A percentile compares a stretch with the other conserved stretches of the same genome.
phyloP scores from a whole-genome alignment of 371 early-diverging fungal species.

The Haplosporangium sp. region DNA sequence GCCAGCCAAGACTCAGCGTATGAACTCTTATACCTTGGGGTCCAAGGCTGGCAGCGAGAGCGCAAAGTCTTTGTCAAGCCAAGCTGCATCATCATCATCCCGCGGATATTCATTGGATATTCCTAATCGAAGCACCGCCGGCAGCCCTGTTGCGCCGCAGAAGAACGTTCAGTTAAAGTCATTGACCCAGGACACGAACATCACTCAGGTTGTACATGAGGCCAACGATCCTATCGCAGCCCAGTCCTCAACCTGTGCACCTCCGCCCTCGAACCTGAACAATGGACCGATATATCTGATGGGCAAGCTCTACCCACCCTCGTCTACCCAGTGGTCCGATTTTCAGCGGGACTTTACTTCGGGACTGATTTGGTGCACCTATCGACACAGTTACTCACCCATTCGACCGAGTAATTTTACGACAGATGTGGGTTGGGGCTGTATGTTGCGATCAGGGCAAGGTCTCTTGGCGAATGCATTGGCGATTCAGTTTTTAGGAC shows the following conservation, averaged over 20 bases:
- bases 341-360: conserved; percentile 49
- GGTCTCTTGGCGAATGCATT: conserved; percentile 90
- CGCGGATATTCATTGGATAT: conserved; percentile 22
- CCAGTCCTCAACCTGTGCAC: conserved; percentile 31
- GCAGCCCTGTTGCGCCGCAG: conserved; percentile 1
- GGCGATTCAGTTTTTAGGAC: conserved; percentile 74
- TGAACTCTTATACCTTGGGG: conserved; percentile 38
- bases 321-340: conserved; percentile 47
- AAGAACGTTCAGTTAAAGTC: conserved; percentile 1
- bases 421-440: conserved; percentile 95
- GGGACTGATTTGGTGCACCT: conserved; percentile 88
- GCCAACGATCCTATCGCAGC: conserved; percentile 29
- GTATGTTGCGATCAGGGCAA: conserved; percentile 97
- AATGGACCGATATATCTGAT: conserved; percentile 43
- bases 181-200: neutral
- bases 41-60: conserved; percentile 17
- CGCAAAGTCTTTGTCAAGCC: conserved; percentile 6
- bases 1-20: conserved; percentile 31
- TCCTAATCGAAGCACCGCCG: neutral
- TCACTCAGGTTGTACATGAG: conserved; percentile 10
- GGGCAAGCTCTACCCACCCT: conserved; percentile 49
- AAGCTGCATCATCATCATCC: conserved; percentile 1
- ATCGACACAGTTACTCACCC: conserved; percentile 87
- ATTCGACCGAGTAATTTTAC: conserved; percentile 85
- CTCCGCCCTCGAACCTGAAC: conserved; percentile 29